A percentile compares a stretch with the other conserved stretches of the same genome.
phyloP scores from a whole-genome alignment of 2,329 filamentous ascomycete species.

The Aspergillus aculeatinus region DNA sequence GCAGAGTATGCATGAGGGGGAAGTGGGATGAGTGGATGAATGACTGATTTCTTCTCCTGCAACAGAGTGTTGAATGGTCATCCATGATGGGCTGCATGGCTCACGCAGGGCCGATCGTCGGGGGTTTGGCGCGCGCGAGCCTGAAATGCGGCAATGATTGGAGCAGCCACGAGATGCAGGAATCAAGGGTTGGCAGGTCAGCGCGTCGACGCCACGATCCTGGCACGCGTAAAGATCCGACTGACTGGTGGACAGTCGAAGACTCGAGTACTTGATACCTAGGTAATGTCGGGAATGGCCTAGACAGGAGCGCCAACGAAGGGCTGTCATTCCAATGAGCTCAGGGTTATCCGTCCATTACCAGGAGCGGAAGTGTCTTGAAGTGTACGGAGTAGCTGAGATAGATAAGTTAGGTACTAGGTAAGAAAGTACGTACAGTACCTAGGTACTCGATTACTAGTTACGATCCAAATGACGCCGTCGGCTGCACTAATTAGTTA shows the following conservation, averaged over 20 bases:
- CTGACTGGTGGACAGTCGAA: neutral
- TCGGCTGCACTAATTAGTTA: neutral
- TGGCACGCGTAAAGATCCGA: constrained; percentile 1
- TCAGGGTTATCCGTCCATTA: neutral
- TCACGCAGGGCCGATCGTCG: constrained; percentile 4
- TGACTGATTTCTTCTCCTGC: neutral
- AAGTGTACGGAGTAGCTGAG: too few species aligned
- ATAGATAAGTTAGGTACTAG: too few species aligned
- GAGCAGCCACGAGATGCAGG: constrained; percentile 8
- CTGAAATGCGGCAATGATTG: constrained; percentile 1
- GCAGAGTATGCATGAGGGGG: constrained; percentile 4
- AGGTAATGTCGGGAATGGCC: neutral
- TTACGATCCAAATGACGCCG: too few species aligned
- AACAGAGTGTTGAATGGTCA: neutral
- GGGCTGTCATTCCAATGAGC: constrained; percentile 1
- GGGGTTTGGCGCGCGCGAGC: constrained; percentile 1
- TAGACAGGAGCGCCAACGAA: neutral
- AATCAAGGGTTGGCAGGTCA: constrained; percentile 6
- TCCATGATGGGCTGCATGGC: neutral
- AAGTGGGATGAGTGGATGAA: too few species aligned
- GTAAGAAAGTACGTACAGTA: too few species aligned
- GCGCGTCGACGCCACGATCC: constrained; percentile 8
- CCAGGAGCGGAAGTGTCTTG: neutral
- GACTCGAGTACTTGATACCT: neutral
- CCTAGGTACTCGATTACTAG: too few species aligned